These are phyloP conservation scores for Candida silvatica DNA, from an alignment of 805 yeast genomes.

Conservation along the genomic window DNA sequence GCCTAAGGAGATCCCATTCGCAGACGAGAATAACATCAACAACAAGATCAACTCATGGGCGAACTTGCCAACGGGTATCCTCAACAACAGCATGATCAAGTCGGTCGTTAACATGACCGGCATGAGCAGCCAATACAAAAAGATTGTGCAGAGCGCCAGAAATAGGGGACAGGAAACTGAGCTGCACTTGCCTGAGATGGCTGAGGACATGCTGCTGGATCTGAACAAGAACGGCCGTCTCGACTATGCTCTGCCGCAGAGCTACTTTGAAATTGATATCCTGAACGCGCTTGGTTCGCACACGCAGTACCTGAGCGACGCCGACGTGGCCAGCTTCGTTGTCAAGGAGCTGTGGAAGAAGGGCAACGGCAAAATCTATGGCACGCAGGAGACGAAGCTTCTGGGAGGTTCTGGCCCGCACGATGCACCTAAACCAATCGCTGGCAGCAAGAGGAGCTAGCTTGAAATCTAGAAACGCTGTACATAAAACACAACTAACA, in stretches of 20 bases:
- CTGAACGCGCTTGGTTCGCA: conserved; percentile 84
- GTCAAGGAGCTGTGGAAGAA: conserved; percentile 42
- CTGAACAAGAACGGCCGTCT: conserved; percentile 71
- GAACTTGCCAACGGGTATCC: conserved; percentile 11
- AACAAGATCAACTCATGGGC: conserved; percentile 13
- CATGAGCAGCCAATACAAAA: conserved; percentile 7
- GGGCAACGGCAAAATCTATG: conserved; percentile 1
- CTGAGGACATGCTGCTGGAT: conserved; percentile 27
- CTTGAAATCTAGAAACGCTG: too few species aligned
- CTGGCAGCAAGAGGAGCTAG: too few species aligned
- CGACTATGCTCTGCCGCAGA: conserved; percentile 74
- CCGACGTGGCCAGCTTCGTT: conserved; percentile 74
- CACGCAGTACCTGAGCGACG: conserved; percentile 79
- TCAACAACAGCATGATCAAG: conserved; percentile 21
- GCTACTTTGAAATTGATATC: conserved; percentile 70
- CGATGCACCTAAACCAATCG: too few species aligned
- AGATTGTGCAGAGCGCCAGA: conserved; percentile 1
- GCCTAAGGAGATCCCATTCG: conserved; percentile 54
- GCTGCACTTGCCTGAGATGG: conserved; percentile 19
- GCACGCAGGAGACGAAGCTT: too few species aligned
- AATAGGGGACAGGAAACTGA: conserved; percentile 4
- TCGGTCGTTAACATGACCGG: conserved; percentile 13
- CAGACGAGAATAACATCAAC: conserved; percentile 38
- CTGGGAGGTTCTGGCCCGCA: too few species aligned
- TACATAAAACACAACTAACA: too few species aligned